Percentiles rank a stretch among this genome's conserved stretches.
Evolutionary conservation across 1,139 yeast genomes (phyloP).

Genomic region (Taiozyma sp.): DNA sequence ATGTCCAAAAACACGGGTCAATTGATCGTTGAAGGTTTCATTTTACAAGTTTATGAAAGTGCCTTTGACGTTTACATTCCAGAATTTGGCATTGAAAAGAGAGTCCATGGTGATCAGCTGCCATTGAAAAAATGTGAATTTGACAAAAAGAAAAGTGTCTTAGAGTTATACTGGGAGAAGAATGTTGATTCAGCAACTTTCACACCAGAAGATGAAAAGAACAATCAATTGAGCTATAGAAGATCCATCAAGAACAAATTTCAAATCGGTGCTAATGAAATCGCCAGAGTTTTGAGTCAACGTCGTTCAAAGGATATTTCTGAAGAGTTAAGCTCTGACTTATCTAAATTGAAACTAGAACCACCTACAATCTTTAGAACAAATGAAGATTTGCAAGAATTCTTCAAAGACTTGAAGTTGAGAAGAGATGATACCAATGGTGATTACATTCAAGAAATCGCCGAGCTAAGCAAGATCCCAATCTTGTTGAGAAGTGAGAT

Average conservation of each 20-base stretch:
- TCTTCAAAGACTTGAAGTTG: constrained; percentile 50
- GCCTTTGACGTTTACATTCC: constrained; percentile 94
- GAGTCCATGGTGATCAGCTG: constrained; percentile 96
- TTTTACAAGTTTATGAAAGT: constrained; percentile 90
- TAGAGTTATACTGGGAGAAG: constrained; percentile 89
- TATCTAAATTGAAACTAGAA: constrained; percentile 44
- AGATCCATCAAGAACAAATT: constrained; percentile 75
- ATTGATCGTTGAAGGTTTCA: constrained; percentile 78
- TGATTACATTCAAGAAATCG: constrained; percentile 69
- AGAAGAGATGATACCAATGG: constrained; percentile 50
- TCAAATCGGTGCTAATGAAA: constrained; percentile 64
- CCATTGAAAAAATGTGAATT: constrained; percentile 93
- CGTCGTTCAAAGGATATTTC: constrained; percentile 14
- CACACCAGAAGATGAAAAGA: constrained; percentile 83
- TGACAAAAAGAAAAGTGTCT: constrained; percentile 58
- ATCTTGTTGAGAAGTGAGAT: constrained; percentile 85
- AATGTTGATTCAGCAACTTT: constrained; percentile 90
- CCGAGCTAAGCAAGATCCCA: constrained; percentile 76
- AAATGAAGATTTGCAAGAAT: constrained; percentile 45
- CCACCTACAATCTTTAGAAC: constrained; percentile 38
- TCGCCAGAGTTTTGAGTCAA: constrained; percentile 51
- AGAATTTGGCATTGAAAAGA: constrained; percentile 92
- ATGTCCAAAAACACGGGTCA: constrained; percentile 78
- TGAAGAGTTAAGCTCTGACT: constrained; percentile 39
- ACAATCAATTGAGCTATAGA: constrained; percentile 64